phyloP scores from a whole-genome alignment of 371 early-diverging fungal species.

The Rhizopus stolonifer region DNA sequence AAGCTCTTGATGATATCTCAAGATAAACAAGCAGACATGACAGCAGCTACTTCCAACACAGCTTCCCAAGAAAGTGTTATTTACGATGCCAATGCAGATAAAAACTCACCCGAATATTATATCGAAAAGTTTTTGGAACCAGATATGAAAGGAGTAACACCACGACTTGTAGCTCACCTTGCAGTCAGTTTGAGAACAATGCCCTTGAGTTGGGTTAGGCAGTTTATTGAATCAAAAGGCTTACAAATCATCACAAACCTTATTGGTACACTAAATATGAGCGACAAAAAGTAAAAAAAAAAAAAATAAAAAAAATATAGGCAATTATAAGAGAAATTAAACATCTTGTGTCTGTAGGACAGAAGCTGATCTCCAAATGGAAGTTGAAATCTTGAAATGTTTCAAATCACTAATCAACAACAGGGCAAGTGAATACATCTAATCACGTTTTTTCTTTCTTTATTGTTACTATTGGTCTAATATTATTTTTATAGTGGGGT shows the following conservation, averaged over 20 bases:
- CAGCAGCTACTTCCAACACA: conserved; percentile 17
- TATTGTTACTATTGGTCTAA: not conserved
- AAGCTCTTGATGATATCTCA: conserved; percentile 55
- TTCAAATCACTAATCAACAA: conserved; percentile 78
- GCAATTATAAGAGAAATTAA: no score
- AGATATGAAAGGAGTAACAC: conserved; percentile 59
- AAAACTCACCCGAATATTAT: conserved; percentile 65
- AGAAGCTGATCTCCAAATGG: conserved; percentile 74
- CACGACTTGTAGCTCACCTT: conserved; percentile 58
- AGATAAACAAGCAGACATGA: conserved; percentile 42
- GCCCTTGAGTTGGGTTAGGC: conserved; percentile 67
- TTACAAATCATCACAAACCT: conserved; percentile 65
- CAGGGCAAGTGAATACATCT: conserved; percentile 34
- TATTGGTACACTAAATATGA: conserved; percentile 57
- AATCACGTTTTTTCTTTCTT: not conserved
- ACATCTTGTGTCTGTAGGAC: conserved; percentile 44
- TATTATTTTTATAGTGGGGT: conserved; percentile 71
- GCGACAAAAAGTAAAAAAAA: conserved; percentile 40
- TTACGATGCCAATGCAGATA: conserved; percentile 38
- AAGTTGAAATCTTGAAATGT: conserved; percentile 79
- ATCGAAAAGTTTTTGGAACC: conserved; percentile 61
- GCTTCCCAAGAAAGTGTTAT: conserved; percentile 20
- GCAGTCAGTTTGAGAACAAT: conserved; percentile 71
- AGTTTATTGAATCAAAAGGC: conserved; percentile 75
- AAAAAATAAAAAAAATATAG: not conserved